Evolutionary conservation across 78 protist species (phyloP), one percentile per base, ranked within the genome.

Genomic region (Bigelowiella natans): DNA sequence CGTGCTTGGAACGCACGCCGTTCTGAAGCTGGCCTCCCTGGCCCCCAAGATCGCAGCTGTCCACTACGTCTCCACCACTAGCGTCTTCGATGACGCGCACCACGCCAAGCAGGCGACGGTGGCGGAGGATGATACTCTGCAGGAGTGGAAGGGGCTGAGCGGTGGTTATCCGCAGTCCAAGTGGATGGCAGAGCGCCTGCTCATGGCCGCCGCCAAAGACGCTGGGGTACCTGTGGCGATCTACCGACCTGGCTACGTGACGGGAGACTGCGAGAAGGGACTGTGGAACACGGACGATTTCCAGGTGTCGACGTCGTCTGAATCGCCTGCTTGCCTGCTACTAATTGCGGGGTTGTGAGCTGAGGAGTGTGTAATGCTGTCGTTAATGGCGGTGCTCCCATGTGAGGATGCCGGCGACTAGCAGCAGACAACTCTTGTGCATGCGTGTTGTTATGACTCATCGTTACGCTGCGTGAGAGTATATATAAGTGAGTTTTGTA

Each of bases 231-330:
- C 96, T 0, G 87, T 38, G 84, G 82, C 89, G 36, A 39, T 90
- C 38, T 40, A 39, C 31, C 92, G 94, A 28, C 95, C 94, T 1
- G 94, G 89, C 38, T 91, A 86, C 83, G 38, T 92, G 3, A 0
- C 94, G 30, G 93, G 93, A 3, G 37, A 86, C 91, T 88, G 93
- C 2, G 0, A 1, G 37, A 64, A 64, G n/a, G 95, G 95, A 0
- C 94, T 90, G 0, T 94, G 64, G 63, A 95, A 93, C 39, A 34
- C 73, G 31, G 96, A 95, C 86, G 96, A 95, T 86, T 95, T 93
- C 92, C 90, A 51, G 18, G n/a, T n/a, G n/a, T n/a, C n/a, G n/a
- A n/a, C n/a, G n/a, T n/a, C n/a, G n/a, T n/a, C n/a, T n/a, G n/a
- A n/a, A n/a, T n/a, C n/a, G n/a, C n/a, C n/a, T n/a, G n/a, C n/a